Evolutionary conservation across 352 stramenopile species (phyloP).

Genomic region (Phytophthora cactorum): DNA sequence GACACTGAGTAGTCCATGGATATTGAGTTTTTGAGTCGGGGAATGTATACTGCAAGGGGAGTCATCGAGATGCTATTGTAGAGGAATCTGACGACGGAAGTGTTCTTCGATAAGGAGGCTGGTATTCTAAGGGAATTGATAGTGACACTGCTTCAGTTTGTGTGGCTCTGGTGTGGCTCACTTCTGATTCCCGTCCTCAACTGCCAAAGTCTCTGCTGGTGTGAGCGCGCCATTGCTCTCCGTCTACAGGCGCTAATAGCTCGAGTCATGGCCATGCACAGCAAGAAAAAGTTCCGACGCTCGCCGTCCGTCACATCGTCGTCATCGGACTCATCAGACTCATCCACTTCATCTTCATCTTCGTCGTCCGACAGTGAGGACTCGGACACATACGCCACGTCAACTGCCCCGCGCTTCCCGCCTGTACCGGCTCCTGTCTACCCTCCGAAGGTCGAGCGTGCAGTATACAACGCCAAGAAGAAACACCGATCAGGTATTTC

Average conservation of each 20-base stretch:
- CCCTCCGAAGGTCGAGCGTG: slow-evolving; percentile 52
- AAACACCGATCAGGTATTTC: slow-evolving; percentile 72
- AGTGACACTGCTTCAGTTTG: slow-evolving; percentile 26
- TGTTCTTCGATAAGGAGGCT: slow-evolving; percentile 31
- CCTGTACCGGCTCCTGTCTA: slow-evolving; percentile 52
- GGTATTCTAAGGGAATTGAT: background rate
- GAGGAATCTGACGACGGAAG: background rate
- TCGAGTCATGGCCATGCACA: slow-evolving; percentile 27
- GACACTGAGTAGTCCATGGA: slow-evolving; percentile 62
- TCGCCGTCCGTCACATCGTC: slow-evolving; percentile 60
- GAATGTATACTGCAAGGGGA: slow-evolving; percentile 19
- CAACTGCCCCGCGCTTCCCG: slow-evolving; percentile 51
- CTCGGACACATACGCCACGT: background rate
- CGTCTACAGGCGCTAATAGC: slow-evolving; percentile 2
- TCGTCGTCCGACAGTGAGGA: slow-evolving; percentile 46
- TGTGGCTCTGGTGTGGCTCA: slow-evolving; percentile 30
- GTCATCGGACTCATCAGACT: slow-evolving; percentile 37
- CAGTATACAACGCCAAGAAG: slow-evolving; percentile 66
- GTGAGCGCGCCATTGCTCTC: slow-evolving; percentile 1
- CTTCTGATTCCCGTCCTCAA: slow-evolving; percentile 12
- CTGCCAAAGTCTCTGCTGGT: slow-evolving; percentile 12
- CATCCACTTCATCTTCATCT: slow-evolving; percentile 41
- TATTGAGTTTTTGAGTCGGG: slow-evolving; percentile 13
- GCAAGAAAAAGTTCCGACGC: slow-evolving; percentile 38
- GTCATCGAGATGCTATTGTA: background rate